Base-by-base conservation (phyloP, 345 rosid species). In the Eucalyptus caleyi region DNA sequence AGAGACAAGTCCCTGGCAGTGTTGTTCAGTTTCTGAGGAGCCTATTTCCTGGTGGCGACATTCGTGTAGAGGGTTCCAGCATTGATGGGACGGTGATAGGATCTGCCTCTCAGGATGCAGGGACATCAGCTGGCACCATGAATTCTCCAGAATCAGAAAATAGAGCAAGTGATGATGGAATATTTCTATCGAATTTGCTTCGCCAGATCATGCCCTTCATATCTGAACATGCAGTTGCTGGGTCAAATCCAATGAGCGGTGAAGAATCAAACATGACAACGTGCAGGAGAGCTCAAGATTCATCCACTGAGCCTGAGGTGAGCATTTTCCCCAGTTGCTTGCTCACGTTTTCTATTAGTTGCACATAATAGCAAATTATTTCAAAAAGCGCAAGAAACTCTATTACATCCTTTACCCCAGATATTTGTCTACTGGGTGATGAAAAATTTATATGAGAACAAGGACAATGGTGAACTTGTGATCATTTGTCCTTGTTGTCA, bases 121-220 rank as follows among this genome's bases (percentile, higher is more conserved):
- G 90, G 51, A 62, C 91, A 81, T 86, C 95, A 32, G 67, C 87
- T 86, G 86, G 90, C 47, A n/a, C 87, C 54, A 67, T 44, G 26
- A 88, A 60, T 90, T 87, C 86, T 81, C 18, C 90, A 34, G 94
- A 91, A 88, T 67, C 94, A 81, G 95, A 93, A 88, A 59, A 93
- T 56, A 91, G 88, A 42, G 89, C 88, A 87, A 93, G 91, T 21
- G 94, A 93, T 59, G 95, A 96, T 91, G 98, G 96, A 65, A 86
- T 94, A 82, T 93, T 94, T 90, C 91, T 96, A 86, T 96, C 97
- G 23, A 92, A 93, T 92, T 87, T 96, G 92, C 96, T 96, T 87
- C 93, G 85, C n/a, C 95, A 93, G 93, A 93, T 96, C 88, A 93
- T 96, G 93, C 98, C 97, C 16, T 14, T 91, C 56, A 89, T 96